phyloP scores from a whole-genome alignment of 73 alveolate species.

The Breviolum minutum region DNA sequence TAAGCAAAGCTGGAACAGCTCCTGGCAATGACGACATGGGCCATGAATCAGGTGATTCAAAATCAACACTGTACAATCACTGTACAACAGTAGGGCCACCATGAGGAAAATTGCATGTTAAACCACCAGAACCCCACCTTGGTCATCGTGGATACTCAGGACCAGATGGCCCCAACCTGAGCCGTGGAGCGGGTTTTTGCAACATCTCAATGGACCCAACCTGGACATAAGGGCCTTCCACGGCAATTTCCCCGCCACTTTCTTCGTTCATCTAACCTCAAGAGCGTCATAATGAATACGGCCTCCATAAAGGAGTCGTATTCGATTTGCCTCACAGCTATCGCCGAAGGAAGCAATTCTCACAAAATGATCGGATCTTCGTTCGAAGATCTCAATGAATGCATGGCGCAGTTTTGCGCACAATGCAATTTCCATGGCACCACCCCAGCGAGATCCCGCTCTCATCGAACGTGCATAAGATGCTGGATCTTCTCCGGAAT shows the following conservation, averaged over 20 bases:
- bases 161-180: conserved; percentile 52
- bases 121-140: too few relatives aligned
- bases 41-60: too few relatives aligned
- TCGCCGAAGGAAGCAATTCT: conserved; percentile 80
- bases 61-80: too few relatives aligned
- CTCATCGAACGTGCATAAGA: conserved; percentile 90
- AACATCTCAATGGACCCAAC: background rate
- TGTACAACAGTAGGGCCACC: too few relatives aligned
- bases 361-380: conserved; percentile 58
- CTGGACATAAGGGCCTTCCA: background rate
- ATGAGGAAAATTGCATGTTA: too few relatives aligned
- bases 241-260: background rate
- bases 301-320: conserved; percentile 89
- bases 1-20: too few relatives aligned
- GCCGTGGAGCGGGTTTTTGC: background rate
- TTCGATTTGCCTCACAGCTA: background rate
- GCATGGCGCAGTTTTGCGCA: conserved; percentile 71
- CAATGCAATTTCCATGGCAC: conserved; percentile 87
- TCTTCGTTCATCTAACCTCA: conserved; percentile 9
- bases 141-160: background rate
- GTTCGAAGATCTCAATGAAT: conserved; percentile 84
- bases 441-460: conserved; percentile 90
- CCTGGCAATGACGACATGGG: too few relatives aligned
- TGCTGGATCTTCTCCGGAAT: conserved; percentile 56
- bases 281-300: conserved; percentile 91